phyloP scores from a whole-genome alignment of 2,329 filamentous ascomycete genomes.

The Hypocrella siamensis region DNA sequence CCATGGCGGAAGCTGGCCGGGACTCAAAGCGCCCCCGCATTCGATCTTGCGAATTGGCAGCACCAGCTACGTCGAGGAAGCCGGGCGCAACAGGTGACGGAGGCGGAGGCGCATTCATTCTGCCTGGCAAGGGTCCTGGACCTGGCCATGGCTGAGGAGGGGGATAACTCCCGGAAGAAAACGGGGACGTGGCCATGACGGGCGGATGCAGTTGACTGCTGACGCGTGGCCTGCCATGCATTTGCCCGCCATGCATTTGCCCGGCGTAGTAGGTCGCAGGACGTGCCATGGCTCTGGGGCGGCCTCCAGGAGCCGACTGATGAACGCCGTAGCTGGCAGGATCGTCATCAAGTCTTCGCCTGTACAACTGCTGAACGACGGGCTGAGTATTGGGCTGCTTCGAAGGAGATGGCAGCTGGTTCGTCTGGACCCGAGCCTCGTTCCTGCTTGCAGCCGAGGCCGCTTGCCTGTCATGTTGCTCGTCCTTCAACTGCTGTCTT shows the following conservation, averaged over 20 bases:
- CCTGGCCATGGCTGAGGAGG: slow-evolving; percentile 12
- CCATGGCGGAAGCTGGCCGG: slow-evolving; percentile 24
- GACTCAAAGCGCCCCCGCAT: slow-evolving; percentile 18
- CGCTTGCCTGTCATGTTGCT: slow-evolving; percentile 6
- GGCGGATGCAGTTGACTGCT: slow-evolving; percentile 10
- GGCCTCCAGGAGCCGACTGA: slow-evolving; percentile 16
- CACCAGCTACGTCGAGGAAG: slow-evolving; percentile 13
- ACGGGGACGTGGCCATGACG: slow-evolving; percentile 8
- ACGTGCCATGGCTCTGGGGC: slow-evolving; percentile 17
- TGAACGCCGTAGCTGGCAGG: slow-evolving; percentile 19
- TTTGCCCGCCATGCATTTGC: slow-evolving; percentile 12
- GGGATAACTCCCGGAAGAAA: slow-evolving; percentile 15
- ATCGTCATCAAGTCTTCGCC: slow-evolving; percentile 17
- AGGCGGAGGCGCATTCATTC: slow-evolving; percentile 10
- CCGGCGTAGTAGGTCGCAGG: slow-evolving; percentile 21
- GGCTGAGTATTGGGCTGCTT: slow-evolving; percentile 18
- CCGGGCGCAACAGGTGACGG: slow-evolving; percentile 13
- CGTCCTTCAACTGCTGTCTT: slow-evolving; percentile 11
- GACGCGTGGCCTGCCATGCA: too few species aligned
- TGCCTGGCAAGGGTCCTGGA: slow-evolving; percentile 10
- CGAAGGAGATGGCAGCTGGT: slow-evolving; percentile 13
- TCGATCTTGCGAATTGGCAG: slow-evolving; percentile 11
- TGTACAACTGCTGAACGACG: slow-evolving; percentile 14
- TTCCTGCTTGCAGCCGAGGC: slow-evolving; percentile 6
- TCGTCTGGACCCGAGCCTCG: slow-evolving; percentile 13